phyloP scores from a whole-genome alignment of 352 stramenopile species.

The Phytophthora brassicae region DNA sequence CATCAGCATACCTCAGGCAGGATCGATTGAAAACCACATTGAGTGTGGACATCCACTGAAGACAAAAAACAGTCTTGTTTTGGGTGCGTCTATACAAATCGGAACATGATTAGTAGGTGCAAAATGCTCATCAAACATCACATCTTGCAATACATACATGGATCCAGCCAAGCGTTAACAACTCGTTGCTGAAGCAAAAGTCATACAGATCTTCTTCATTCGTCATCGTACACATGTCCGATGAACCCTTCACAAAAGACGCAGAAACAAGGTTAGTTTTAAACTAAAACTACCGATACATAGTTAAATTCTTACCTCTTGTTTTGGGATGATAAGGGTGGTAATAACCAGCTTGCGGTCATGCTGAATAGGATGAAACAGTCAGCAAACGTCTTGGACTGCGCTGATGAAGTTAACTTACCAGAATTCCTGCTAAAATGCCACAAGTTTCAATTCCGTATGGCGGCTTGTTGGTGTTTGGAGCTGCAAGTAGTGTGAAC shows the following conservation, averaged over 20 bases:
- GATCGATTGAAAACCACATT: slow-evolving; percentile 90
- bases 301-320: slow-evolving; percentile 50
- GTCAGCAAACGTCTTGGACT: background rate
- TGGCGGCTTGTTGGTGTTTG: slow-evolving; percentile 71
- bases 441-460: slow-evolving; percentile 91
- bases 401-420: slow-evolving; percentile 20
- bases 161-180: slow-evolving; percentile 92
- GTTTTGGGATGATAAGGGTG: slow-evolving; percentile 87
- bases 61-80: slow-evolving; percentile 89
- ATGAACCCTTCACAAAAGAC: slow-evolving; percentile 57
- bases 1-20: slow-evolving; percentile 74
- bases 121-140: background rate
- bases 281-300: background rate
- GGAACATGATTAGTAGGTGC: background rate
- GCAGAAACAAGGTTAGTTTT: background rate
- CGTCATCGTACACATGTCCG: slow-evolving; percentile 86
- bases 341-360: slow-evolving; percentile 67
- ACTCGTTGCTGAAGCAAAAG: slow-evolving; percentile 83
- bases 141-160: slow-evolving; percentile 50
- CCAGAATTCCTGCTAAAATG: slow-evolving; percentile 82
- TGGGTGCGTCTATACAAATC: slow-evolving; percentile 70
- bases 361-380: slow-evolving; percentile 30
- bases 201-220: slow-evolving; percentile 89
- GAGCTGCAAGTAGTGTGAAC: slow-evolving; percentile 78
- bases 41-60: slow-evolving; percentile 90